Conservation (phyloP, 1,139 yeast species). For the Blastobotrys ciferrii region DNA sequence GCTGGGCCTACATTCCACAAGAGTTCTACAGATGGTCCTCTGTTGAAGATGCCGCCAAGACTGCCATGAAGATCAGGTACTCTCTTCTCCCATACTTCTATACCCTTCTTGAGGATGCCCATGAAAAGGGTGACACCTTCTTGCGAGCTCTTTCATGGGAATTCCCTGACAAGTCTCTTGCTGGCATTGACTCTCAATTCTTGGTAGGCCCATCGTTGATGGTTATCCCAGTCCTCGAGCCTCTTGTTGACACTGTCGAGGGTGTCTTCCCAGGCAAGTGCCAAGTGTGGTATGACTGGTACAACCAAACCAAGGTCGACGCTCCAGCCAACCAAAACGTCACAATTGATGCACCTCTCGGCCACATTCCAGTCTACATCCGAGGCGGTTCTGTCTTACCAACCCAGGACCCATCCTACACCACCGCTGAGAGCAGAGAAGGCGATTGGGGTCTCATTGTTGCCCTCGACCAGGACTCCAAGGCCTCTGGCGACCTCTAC, state of each 20-base stretch:
- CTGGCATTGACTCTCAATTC: conserved; percentile 21
- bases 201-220: conserved; percentile 24
- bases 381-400: conserved; percentile 24
- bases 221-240: conserved; percentile 24
- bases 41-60: conserved; percentile 20
- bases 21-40: conserved; percentile 24
- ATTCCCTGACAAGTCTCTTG: conserved; percentile 20
- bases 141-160: conserved; percentile 25
- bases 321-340: conserved; percentile 27
- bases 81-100: conserved; percentile 23
- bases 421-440: conserved; percentile 35
- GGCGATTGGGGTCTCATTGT: conserved; percentile 37
- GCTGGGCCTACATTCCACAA: conserved; percentile 14
- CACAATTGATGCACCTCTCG: conserved; percentile 23
- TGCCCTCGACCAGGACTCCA: conserved; percentile 30
- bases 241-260: conserved; percentile 26
- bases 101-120: conserved; percentile 21
- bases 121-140: conserved; percentile 20
- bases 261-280: conserved; percentile 30
- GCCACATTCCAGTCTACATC: conserved; percentile 24
- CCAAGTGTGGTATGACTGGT: conserved; percentile 41
- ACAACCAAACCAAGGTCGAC: conserved; percentile 33
- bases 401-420: conserved; percentile 38
- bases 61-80: conserved; percentile 22
- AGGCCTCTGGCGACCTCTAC: conserved; percentile 23